Base-by-base conservation (phyloP, 2,329 filamentous ascomycete genomes). In the Aureobasidium sp. region DNA sequence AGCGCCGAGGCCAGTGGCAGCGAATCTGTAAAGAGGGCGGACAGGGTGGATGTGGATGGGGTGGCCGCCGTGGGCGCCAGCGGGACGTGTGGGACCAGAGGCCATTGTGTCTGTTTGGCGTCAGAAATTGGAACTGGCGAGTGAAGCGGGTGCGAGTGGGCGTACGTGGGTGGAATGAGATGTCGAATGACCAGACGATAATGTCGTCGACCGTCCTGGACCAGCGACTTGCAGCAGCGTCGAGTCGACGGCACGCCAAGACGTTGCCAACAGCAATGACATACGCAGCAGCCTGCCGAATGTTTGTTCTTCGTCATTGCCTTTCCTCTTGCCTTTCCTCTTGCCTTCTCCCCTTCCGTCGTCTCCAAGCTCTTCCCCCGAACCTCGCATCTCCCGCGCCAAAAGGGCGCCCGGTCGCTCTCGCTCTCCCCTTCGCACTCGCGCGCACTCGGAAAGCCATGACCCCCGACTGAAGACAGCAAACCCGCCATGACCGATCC, bases 1-100 rank as follows among this genome's bases (percentile, higher is more conserved):
- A 53, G 93, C 93, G 62, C 90, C 88, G 58, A 98, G 78, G 57
- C 85, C 88, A 39, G 89, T 96, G 41, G 88, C 91, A 55, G 84
- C 80, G 71, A 91, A 86, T 68, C 88, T 83, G 77, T 97, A 95
- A 60, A 95, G 66, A 40, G 81, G 82, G 58, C 80, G 77, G 44
- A 73, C 78, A 29, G 78, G 79, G 66, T 79, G 82, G 66, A 85
- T 70, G 66, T 77, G 73, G 62, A 79, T 70, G 53, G 77, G 77
- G 67, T 79, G 78, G 56, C 63, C 69, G 59, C 69, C 70, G 59
- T 72, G 62, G 66, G 67, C 65, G 63, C 67, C 59, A 63, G 65
- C 57, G 45, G 41, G 51, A 54, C 40, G 45, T 8, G 53, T 45
- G 11, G 53, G 45, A 55, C 38, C 39, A 16, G 38, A 16, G 37